Conservation (phyloP, 768 basidiomycete species). For the Mycena capillaripes region DNA sequence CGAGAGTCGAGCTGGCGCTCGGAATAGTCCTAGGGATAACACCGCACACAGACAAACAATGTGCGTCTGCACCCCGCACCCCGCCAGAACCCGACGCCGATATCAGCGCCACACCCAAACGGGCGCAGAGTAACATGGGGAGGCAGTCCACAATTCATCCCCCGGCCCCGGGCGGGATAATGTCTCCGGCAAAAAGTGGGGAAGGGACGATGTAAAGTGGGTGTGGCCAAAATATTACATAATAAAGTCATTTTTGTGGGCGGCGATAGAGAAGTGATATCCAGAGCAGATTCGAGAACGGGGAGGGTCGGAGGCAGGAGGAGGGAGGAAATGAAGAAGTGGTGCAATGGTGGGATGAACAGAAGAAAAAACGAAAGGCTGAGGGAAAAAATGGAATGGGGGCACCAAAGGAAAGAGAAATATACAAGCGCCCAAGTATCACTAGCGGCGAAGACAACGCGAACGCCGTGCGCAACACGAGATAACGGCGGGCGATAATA, state of each 20-base stretch:
- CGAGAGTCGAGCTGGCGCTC: no score
- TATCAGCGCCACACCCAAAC: neutral
- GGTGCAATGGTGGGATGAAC: neutral
- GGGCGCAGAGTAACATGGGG: neutral
- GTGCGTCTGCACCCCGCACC: neutral
- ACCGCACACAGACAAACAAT: no score
- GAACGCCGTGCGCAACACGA: neutral
- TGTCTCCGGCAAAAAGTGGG: constrained; percentile 3
- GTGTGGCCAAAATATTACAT: constrained; percentile 2
- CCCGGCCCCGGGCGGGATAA: neutral
- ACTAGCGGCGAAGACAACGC: neutral
- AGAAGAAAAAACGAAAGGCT: neutral
- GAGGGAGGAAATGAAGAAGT: neutral
- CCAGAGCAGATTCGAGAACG: constrained; percentile 2
- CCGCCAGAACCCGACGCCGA: constrained; percentile 1
- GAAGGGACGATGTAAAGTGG: neutral
- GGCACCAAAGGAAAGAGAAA: neutral
- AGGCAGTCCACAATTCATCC: neutral
- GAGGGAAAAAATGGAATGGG: neutral
- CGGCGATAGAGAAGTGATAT: neutral
- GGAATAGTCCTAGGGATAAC: no score
- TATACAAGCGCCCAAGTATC: neutral
- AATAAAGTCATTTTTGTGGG: constrained; percentile 1
- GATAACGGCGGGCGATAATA: neutral
- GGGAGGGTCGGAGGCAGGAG: neutral